Conservation (phyloP, 2,329 filamentous ascomycete genomes). For the Aspergillus ustus region DNA sequence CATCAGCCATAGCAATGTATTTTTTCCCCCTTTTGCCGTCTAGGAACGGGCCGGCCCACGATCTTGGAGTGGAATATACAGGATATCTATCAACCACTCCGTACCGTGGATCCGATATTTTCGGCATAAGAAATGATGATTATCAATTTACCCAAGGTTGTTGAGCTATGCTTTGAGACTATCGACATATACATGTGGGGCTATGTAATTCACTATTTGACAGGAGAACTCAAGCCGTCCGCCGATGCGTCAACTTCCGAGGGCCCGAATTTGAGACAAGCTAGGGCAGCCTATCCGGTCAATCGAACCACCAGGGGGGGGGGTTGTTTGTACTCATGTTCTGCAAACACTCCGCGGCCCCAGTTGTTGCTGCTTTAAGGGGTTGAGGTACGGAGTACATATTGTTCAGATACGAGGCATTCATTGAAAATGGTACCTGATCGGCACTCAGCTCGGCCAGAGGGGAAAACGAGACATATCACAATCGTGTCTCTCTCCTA, state of each 20-base stretch:
- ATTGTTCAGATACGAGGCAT: background rate
- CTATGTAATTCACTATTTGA: background rate
- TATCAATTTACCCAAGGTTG: background rate
- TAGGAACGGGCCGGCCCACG: slow-evolving; percentile 19
- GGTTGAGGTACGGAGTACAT: background rate
- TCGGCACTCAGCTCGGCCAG: background rate
- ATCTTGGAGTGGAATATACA: slow-evolving; percentile 1
- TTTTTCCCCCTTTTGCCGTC: background rate
- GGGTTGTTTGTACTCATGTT: background rate
- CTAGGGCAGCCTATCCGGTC: background rate
- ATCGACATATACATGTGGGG: background rate
- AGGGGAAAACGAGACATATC: background rate
- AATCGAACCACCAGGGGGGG: background rate
- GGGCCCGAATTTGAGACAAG: background rate
- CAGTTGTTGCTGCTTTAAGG: background rate
- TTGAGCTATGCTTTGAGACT: background rate
- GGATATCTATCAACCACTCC: background rate
- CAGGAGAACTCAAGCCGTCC: background rate
- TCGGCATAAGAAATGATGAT: background rate
- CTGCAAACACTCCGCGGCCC: background rate
- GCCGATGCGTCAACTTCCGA: background rate
- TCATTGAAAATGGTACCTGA: background rate
- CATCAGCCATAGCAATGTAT: background rate
- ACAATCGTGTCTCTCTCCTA: background rate
- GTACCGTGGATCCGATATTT: background rate